Evolutionary conservation across 2,329 filamentous ascomycete genomes (phyloP).

Genomic region (Colletotrichum sp.): DNA sequence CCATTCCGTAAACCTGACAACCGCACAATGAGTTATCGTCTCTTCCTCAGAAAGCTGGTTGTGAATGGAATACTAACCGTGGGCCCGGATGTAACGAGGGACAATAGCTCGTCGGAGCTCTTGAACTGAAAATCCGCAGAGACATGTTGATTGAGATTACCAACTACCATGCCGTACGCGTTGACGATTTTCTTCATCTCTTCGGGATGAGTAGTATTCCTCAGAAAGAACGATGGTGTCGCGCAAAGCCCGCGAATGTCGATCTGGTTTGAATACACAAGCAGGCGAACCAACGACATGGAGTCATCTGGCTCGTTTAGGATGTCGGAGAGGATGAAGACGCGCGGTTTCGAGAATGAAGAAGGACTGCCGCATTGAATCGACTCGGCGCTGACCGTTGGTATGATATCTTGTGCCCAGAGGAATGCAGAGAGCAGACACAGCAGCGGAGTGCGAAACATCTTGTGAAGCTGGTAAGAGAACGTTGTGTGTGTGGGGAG

Average conservation of each 20-base stretch:
- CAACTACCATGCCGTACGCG: slow-evolving; percentile 45
- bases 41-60: neutral
- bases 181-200: slow-evolving; percentile 48
- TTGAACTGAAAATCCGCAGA: neutral
- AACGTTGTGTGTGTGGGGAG: neutral
- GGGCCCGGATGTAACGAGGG: neutral
- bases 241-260: slow-evolving; percentile 48
- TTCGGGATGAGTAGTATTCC: slow-evolving; percentile 40
- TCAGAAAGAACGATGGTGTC: slow-evolving; percentile 50
- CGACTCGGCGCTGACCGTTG: neutral
- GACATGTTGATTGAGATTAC: slow-evolving; percentile 51
- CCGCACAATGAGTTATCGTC: neutral
- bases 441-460: neutral
- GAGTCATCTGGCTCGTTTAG: slow-evolving; percentile 51
- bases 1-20: slow-evolving; percentile 34
- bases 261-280: slow-evolving; percentile 51
- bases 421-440: neutral
- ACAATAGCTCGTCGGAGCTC: neutral
- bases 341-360: neutral
- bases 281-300: slow-evolving; percentile 46
- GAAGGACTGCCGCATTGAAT: neutral
- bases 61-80: neutral
- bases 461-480: neutral
- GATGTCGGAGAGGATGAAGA: slow-evolving; percentile 48
- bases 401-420: neutral